Evolutionary conservation across 305 asterid species (phyloP).

Genomic region (Fraxinus xanthoxyloides): DNA sequence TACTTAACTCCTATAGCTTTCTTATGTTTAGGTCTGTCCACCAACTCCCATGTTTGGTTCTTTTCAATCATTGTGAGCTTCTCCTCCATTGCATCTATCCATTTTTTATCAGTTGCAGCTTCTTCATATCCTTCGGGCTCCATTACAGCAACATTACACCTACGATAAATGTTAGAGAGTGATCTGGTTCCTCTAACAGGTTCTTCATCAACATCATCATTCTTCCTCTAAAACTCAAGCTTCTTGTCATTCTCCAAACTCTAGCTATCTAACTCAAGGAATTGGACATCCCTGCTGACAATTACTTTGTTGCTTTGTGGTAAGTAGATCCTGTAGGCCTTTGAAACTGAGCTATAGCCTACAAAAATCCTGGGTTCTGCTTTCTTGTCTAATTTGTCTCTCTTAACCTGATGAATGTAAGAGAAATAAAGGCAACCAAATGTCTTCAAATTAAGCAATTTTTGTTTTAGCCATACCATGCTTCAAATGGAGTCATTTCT

Average conservation of each 20-base stretch:
- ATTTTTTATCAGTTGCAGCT: neutral
- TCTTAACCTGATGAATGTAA: neutral
- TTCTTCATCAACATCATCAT: neutral
- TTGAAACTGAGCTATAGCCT: neutral
- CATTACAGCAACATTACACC: neutral
- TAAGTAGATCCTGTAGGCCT: neutral
- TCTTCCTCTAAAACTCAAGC: neutral
- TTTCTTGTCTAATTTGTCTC: neutral
- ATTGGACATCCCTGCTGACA: slow-evolving; percentile 3
- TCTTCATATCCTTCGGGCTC: neutral
- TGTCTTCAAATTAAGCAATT: neutral
- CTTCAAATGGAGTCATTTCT: neutral
- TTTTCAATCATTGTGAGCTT: neutral
- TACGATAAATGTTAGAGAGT: neutral
- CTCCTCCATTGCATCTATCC: neutral
- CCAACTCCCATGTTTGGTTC: neutral
- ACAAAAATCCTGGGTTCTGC: neutral
- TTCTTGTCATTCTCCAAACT: neutral
- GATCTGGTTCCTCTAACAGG: slow-evolving; percentile 8
- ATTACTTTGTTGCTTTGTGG: neutral
- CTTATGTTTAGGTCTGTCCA: neutral
- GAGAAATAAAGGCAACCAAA: neutral
- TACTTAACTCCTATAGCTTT: neutral
- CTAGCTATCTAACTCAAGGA: neutral
- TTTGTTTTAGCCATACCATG: neutral